Evolutionary conservation across 108 stramenopile genomes (phyloP), one percentile per base, ranked within the genome.

Genomic region (Nitzschia sp.): DNA sequence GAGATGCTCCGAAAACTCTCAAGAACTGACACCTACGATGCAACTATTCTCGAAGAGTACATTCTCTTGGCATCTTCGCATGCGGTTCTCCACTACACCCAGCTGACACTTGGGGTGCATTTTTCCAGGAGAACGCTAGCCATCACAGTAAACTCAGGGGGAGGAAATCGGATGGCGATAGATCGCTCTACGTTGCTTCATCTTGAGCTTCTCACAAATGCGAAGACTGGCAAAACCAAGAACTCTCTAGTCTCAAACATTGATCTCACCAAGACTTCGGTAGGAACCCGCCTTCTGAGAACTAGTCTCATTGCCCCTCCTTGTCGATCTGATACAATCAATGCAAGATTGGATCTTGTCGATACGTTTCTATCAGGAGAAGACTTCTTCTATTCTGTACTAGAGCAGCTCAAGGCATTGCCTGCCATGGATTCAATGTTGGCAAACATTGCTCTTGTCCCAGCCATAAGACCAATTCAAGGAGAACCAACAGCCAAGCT

Each of bases 271-370:
- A 91, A 91, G 70, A 95, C 94, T 9, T 82, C 81, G 8, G 91
- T 95, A 24, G 94, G 94, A 25, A 76, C 76, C 42, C 83, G 89
- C 8, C 73, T 95, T 25, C 77, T 95, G 21, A 67, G 92, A 42
- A 80, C 87, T 9, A 95, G 86, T 75, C 65, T 95, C 34, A 90
- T 92, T 84, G 88, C 94, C 0, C 94, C 94, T 17, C 88, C 90
- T 1, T 56, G 75, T 51, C 62, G 86, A 44, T 54, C 83, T 22
- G 85, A 86, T 54, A 95, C 94, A 3, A 95, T 93, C 55, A 72
- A 88, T 34, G 79, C 90, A 15, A 74, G 94, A n/a, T 64, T 90
- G 43, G 90, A 95, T 52, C 76, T 95, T 0, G 91, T 95, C 19
- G 94, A 95, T 72, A 70, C 79, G 6, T 85, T 95, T 51, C 67